These are phyloP conservation scores for Mychonastes homosphaera DNA, from an alignment of 139 green algal genomes.

Conservation along the genomic window DNA sequence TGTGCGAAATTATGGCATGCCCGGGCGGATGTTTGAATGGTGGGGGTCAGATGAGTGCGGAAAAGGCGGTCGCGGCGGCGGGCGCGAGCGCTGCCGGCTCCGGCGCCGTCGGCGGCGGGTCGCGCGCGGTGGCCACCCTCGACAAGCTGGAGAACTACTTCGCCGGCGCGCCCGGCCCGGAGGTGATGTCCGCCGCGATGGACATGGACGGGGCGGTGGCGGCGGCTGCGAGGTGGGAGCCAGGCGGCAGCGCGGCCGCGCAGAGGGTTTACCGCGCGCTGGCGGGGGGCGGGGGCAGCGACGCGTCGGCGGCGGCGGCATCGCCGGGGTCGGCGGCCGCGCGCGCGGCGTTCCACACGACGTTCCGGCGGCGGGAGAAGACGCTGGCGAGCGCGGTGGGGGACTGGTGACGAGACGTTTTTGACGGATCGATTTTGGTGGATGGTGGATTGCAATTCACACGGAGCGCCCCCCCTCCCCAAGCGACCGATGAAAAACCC, in stretches of 20 bases:
- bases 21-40: conserved; percentile 90
- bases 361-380: conserved; percentile 59
- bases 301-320: too few species aligned
- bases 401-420: conserved; percentile 43
- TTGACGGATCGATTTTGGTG: too few species aligned
- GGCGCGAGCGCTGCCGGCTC: conserved; percentile 1
- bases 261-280: conserved; percentile 38
- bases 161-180: too few species aligned
- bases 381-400: conserved; percentile 24
- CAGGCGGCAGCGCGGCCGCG: conserved; percentile 29
- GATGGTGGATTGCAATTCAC: too few species aligned
- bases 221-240: background rate
- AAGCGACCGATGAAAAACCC: too few species aligned
- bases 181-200: background rate
- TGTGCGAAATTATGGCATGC: conserved; percentile 92
- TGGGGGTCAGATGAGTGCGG: conserved; percentile 72
- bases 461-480: too few species aligned
- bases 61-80: too few species aligned
- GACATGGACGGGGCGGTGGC: background rate
- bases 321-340: conserved; percentile 23
- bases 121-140: too few species aligned
- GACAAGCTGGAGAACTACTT: conserved; percentile 14
- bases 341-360: conserved; percentile 52
- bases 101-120: too few species aligned
- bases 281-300: conserved; percentile 22